Conservation (phyloP, 768 basidiomycete genomes). For the Collybia mongolica region DNA sequence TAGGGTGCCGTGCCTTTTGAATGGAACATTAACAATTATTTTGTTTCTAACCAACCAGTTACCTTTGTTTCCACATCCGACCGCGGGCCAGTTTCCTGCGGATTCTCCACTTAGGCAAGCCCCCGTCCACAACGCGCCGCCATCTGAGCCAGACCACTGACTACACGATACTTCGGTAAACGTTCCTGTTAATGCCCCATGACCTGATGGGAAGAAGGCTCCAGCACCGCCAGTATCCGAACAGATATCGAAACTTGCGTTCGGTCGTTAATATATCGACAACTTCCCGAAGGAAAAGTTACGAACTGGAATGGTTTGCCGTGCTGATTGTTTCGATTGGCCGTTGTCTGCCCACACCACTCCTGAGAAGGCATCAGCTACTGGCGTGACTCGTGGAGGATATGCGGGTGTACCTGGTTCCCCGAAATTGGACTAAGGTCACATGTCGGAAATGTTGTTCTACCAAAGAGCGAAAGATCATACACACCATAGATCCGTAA, state of each 20-base stretch:
- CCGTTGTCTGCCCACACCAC: conserved; percentile 53
- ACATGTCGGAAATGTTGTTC: not conserved
- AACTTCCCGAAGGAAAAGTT: not conserved
- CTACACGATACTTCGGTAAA: conserved; percentile 57
- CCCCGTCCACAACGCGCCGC: conserved; percentile 41
- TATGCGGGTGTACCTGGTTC: conserved; percentile 32
- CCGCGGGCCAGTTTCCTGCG: conserved; percentile 49
- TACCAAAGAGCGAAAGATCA: not conserved
- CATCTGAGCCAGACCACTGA: conserved; percentile 57
- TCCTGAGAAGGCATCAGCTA: conserved; percentile 19
- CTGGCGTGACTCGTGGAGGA: not conserved
- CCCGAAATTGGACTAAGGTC: conserved; percentile 46
- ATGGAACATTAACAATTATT: not conserved
- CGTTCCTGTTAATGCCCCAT: conserved; percentile 50
- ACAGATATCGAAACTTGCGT: conserved; percentile 57
- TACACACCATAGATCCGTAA: conserved; percentile 40
- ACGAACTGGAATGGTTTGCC: conserved; percentile 50
- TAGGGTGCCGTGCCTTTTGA: conserved; percentile 16
- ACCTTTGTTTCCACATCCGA: conserved; percentile 57
- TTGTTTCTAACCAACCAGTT: conserved; percentile 1
- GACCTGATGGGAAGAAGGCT: conserved; percentile 57
- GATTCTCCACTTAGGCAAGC: conserved; percentile 51
- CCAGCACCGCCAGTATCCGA: conserved; percentile 50
- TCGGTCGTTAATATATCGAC: not conserved
- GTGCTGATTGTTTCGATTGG: conserved; percentile 39